These are phyloP conservation scores for Dioszegia aurantiaca DNA, from an alignment of 768 basidiomycete species.

Conservation along the genomic window DNA sequence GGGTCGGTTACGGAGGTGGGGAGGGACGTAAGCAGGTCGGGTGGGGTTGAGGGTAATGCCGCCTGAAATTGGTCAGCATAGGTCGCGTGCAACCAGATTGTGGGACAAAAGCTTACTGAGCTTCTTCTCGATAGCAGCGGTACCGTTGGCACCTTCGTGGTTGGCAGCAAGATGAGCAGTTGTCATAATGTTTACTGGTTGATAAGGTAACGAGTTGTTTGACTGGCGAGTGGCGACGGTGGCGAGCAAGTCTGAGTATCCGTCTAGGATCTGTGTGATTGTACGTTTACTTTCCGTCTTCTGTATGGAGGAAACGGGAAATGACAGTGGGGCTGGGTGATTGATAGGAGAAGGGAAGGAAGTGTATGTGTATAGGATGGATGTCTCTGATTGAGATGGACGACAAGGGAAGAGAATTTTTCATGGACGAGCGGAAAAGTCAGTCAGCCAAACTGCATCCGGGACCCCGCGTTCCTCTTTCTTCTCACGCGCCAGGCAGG, in stretches of 20 bases:
- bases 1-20: slow-evolving; percentile 47
- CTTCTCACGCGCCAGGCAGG: neutral
- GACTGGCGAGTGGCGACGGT: slow-evolving; percentile 2
- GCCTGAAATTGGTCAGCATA: slow-evolving; percentile 24
- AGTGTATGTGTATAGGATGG: neutral
- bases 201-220: slow-evolving; percentile 4
- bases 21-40: slow-evolving; percentile 53
- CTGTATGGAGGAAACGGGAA: neutral
- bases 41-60: slow-evolving; percentile 49
- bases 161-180: slow-evolving; percentile 22
- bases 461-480: too few species aligned
- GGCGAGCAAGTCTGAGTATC: neutral
- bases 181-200: slow-evolving; percentile 1
- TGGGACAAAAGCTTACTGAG: slow-evolving; percentile 39
- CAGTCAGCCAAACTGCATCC: too few species aligned
- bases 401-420: slow-evolving; percentile 10
- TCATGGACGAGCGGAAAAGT: slow-evolving; percentile 1
- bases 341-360: neutral
- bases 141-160: slow-evolving; percentile 28
- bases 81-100: neutral
- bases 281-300: slow-evolving; percentile 4
- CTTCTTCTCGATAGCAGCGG: slow-evolving; percentile 45
- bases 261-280: slow-evolving; percentile 7
- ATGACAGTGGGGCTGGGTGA: neutral
- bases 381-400: slow-evolving; percentile 4